A percentile compares a stretch with the other conserved stretches of the same genome.
These are phyloP conservation scores for Gentiana straminea DNA, from an alignment of 257 asterid genomes.

Conservation along the genomic window DNA sequence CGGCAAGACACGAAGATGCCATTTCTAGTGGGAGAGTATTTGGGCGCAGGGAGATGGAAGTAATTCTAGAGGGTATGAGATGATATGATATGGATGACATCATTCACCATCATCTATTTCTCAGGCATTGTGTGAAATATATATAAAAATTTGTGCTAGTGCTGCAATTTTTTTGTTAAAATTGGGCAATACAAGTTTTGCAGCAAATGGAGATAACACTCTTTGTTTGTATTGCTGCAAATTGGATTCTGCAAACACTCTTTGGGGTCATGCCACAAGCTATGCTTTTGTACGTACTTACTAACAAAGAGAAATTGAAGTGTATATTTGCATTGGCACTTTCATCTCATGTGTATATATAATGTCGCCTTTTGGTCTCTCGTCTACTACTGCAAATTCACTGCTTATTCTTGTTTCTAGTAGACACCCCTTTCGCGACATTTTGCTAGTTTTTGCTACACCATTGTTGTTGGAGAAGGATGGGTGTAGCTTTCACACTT, in stretches of 20 bases:
- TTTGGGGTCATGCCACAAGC: slow-evolving; percentile 32
- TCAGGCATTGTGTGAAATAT: slow-evolving; percentile 18
- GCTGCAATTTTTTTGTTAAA: slow-evolving; percentile 31
- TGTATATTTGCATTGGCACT: slow-evolving; percentile 52
- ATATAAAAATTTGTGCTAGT: slow-evolving; percentile 20
- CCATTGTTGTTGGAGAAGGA: background rate
- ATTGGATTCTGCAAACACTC: slow-evolving; percentile 32
- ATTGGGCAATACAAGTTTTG: slow-evolving; percentile 12
- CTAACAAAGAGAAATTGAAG: slow-evolving; percentile 31
- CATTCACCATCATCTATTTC: slow-evolving; percentile 13
- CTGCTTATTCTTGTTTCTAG: background rate
- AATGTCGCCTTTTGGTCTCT: background rate
- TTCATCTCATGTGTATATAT: background rate
- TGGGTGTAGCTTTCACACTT: background rate
- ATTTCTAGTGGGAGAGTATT: slow-evolving; percentile 48
- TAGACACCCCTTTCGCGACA: background rate
- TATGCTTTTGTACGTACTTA: slow-evolving; percentile 40
- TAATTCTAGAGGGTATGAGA: slow-evolving; percentile 50
- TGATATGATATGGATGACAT: slow-evolving; percentile 21
- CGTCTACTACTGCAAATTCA: background rate
- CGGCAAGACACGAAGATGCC: slow-evolving; percentile 65
- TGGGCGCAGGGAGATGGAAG: slow-evolving; percentile 69
- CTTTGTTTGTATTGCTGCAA: slow-evolving; percentile 24
- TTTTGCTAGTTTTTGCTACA: background rate
- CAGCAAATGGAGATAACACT: slow-evolving; percentile 18